Evolutionary conservation across 2,329 filamentous ascomycete genomes (phyloP).

Genomic region (Penicillium janthinellum): DNA sequence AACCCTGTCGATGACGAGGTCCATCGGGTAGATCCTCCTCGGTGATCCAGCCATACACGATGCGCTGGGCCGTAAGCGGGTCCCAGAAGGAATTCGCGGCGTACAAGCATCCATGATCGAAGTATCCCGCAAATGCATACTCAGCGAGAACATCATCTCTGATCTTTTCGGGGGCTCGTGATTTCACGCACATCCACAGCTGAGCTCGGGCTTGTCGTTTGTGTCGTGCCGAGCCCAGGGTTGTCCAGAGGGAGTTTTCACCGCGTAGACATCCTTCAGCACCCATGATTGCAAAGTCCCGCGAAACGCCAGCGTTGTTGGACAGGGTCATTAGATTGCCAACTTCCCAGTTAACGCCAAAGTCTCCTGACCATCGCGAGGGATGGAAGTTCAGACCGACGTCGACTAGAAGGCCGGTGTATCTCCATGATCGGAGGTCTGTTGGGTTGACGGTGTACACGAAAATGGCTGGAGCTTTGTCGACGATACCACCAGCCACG

Average conservation of each 20-base stretch:
- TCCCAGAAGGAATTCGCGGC: constrained; percentile 55
- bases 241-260: constrained; percentile 4
- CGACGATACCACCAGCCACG: constrained; percentile 51
- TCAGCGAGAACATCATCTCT: constrained; percentile 28
- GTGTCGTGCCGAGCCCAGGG: constrained; percentile 12
- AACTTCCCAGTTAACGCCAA: constrained; percentile 57
- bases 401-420: constrained; percentile 48
- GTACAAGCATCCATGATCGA: constrained; percentile 54
- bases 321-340: constrained; percentile 50
- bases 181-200: constrained; percentile 50
- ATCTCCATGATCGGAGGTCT: constrained; percentile 50
- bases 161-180: constrained; percentile 13
- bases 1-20: constrained; percentile 49
- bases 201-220: constrained; percentile 36
- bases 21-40: constrained; percentile 53
- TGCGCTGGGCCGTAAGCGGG: constrained; percentile 42
- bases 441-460: constrained; percentile 48
- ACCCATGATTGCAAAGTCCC: constrained; percentile 50
- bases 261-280: constrained; percentile 45
- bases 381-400: constrained; percentile 43
- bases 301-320: constrained; percentile 32
- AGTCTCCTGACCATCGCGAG: constrained; percentile 53
- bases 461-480: constrained; percentile 49
- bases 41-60: constrained; percentile 55
- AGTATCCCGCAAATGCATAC: constrained; percentile 47